Evolutionary conservation across 2,329 filamentous ascomycete species (phyloP).

Genomic region (Blastomyces parvus): DNA sequence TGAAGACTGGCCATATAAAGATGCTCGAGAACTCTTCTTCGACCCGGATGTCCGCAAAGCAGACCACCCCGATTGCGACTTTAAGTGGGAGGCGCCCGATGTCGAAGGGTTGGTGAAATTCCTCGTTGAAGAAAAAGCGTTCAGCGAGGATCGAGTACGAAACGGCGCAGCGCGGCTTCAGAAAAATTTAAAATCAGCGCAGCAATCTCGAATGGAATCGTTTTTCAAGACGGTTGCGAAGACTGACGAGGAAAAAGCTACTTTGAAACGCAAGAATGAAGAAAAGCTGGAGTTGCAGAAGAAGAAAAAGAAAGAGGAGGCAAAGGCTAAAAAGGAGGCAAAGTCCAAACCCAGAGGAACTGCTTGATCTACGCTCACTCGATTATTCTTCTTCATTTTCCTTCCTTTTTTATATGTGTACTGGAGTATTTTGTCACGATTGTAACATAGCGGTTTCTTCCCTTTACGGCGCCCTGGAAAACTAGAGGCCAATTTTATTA

Average conservation of each 20-base stretch:
- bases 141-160: slow-evolving; percentile 88
- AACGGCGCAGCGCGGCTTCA: slow-evolving; percentile 65
- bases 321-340: slow-evolving; percentile 86
- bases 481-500: neutral
- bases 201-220: slow-evolving; percentile 84
- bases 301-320: slow-evolving; percentile 89
- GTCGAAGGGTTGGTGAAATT: slow-evolving; percentile 82
- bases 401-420: neutral
- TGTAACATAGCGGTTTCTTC: neutral
- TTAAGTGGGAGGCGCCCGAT: slow-evolving; percentile 95
- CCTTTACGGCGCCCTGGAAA: neutral
- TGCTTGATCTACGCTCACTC: slow-evolving; percentile 25
- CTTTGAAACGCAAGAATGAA: slow-evolving; percentile 84
- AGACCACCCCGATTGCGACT: slow-evolving; percentile 80
- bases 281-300: slow-evolving; percentile 86
- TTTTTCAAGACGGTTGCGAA: slow-evolving; percentile 94
- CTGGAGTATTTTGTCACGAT: neutral
- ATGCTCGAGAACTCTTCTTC: slow-evolving; percentile 86
- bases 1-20: slow-evolving; percentile 92
- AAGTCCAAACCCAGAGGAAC: slow-evolving; percentile 76
- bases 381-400: neutral
- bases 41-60: slow-evolving; percentile 78
- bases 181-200: slow-evolving; percentile 84
- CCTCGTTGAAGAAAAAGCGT: slow-evolving; percentile 87
- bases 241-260: slow-evolving; percentile 75